Evolutionary conservation across 805 yeast species (phyloP).

Genomic region (Nematodospora valgi): DNA sequence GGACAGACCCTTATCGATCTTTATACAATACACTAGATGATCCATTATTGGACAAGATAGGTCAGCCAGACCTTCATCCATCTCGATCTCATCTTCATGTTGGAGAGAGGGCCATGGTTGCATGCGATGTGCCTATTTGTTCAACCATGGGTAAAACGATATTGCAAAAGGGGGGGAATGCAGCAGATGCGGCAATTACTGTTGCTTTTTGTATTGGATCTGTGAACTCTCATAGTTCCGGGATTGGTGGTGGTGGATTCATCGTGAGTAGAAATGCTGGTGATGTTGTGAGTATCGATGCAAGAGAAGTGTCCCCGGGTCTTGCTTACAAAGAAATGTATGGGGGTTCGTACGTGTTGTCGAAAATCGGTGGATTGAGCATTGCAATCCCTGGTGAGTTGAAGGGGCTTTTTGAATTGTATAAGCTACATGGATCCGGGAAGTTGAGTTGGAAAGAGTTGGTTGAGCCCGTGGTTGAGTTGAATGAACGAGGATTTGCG

Average conservation of each 20-base stretch:
- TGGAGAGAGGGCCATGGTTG: constrained; percentile 58
- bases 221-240: constrained; percentile 77
- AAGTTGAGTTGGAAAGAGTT: constrained; percentile 67
- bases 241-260: constrained; percentile 92
- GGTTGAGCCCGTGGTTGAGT: constrained; percentile 67
- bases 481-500: constrained; percentile 63
- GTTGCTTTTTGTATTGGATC: constrained; percentile 87
- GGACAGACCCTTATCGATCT: constrained; percentile 8
- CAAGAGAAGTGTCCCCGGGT: constrained; percentile 84
- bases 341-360: constrained; percentile 35
- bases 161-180: constrained; percentile 61
- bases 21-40: constrained; percentile 7
- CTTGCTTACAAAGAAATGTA: constrained; percentile 65
- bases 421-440: constrained; percentile 64
- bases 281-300: constrained; percentile 66
- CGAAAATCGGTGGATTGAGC: constrained; percentile 83
- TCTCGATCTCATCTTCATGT: constrained; percentile 29
- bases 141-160: constrained; percentile 61
- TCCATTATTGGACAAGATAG: constrained; percentile 18
- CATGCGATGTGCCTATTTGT: constrained; percentile 62
- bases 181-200: constrained; percentile 92
- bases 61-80: constrained; percentile 44
- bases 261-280: constrained; percentile 42
- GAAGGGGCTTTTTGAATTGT: constrained; percentile 71
- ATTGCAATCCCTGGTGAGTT: constrained; percentile 90